Base-by-base conservation (phyloP, 2,329 filamentous ascomycete species). In the Hymenoscyphus fraxineus region DNA sequence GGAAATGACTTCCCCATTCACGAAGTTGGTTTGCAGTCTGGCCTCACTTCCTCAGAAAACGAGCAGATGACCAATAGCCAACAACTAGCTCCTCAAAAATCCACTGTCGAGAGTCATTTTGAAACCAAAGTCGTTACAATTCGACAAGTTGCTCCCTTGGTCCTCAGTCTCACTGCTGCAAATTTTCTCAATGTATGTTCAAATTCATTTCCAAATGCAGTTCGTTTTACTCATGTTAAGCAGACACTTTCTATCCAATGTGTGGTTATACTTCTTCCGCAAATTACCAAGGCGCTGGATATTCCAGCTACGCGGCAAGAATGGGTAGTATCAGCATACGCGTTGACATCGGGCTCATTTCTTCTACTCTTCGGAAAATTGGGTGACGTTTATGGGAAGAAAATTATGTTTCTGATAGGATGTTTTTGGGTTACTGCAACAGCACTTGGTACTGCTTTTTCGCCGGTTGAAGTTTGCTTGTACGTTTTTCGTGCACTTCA, bases 391-490 rank as follows among this genome's bases (percentile, higher is more conserved):
- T 75, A 84, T 3, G 83, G 83, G 0, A 78, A 77, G 55, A 72
- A 79, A 59, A 68, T 76, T 44, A 78, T 83, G 69, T 80, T 82
- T 61, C 74, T 83, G 2, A 72, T 77, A 0, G 82, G 80, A 1
- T 80, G 86, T 1, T 80, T 83, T 6, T 90, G 87, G 82, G 82
- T 90, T 6, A 83, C 86, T 0, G 74, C 81, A 1, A 82, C 83
- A 0, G 84, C 85, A 2, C 79, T 87, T 4, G 78, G 82, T 13
- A 86, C 87, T 66, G 86, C 88, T 0, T 89, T 91, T 70, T 74
- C 89, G 15, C 82, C 82, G 0, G 86, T 86, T 65, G 88, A 91
- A 74, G 86, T 91, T 65, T 84, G 82, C 6, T 90, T 91, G 72
- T 82, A 90, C 72, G 64, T 90, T 1, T 85, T 91, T 69, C 80